A percentile compares a stretch with the other conserved stretches of the same genome.
phyloP scores from a whole-genome alignment of 805 yeast species.

The Wickerhamomyces canadensis region DNA sequence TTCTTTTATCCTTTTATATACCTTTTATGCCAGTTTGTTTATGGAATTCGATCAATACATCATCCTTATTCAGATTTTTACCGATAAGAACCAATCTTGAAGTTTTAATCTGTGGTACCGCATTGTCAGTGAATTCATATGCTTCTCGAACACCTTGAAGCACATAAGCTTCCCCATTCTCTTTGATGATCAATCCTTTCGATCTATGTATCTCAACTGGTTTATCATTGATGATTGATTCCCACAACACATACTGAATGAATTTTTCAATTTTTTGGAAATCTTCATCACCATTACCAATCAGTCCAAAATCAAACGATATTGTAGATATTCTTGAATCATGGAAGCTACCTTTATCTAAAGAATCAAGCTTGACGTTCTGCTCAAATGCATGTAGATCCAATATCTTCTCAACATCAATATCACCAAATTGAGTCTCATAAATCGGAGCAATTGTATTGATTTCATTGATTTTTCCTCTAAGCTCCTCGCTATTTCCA shows the following conservation, averaged over 20 bases:
- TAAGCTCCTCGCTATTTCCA: constrained; percentile 27
- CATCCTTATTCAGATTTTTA: constrained; percentile 41
- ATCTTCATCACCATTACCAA: constrained; percentile 25
- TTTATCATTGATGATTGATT: constrained; percentile 36
- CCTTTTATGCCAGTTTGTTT: constrained; percentile 12
- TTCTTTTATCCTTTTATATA: no score
- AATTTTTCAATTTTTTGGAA: constrained; percentile 50
- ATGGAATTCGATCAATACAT: constrained; percentile 29
- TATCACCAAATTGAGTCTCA: constrained; percentile 68
- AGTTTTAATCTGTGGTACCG: constrained; percentile 29
- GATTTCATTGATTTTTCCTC: constrained; percentile 41
- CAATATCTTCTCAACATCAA: constrained; percentile 58
- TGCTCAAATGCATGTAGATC: constrained; percentile 76
- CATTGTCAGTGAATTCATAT: constrained; percentile 63
- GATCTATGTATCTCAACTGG: constrained; percentile 70
- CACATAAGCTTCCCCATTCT: constrained; percentile 22
- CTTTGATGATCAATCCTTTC: constrained; percentile 64
- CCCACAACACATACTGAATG: constrained; percentile 78
- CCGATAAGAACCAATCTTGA: constrained; percentile 77
- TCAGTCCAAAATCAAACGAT: constrained; percentile 38
- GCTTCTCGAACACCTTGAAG: constrained; percentile 93
- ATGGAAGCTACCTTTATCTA: constrained; percentile 32
- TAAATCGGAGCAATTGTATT: constrained; percentile 66
- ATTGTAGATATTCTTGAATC: constrained; percentile 52
- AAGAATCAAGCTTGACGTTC: constrained; percentile 21